Conservation (phyloP, 805 yeast genomes). For the Barnettozyma wickerhamii region DNA sequence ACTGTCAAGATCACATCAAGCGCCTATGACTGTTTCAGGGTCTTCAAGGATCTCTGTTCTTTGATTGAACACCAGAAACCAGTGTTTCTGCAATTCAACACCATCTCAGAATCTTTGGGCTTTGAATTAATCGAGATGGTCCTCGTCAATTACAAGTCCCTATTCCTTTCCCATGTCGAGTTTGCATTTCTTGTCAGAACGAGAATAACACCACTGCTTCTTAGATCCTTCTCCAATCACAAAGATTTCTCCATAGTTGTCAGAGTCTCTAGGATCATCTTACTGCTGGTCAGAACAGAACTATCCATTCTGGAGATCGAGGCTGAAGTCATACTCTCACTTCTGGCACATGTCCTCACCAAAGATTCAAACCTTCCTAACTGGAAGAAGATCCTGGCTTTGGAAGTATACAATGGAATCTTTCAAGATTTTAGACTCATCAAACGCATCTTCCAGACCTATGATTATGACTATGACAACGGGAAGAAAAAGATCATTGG, state of each 20-base stretch:
- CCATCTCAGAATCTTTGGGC: constrained; percentile 60
- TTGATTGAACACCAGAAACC: constrained; percentile 58
- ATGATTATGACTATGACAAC: constrained; percentile 57
- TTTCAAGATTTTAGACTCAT: constrained; percentile 53
- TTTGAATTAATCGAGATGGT: constrained; percentile 83
- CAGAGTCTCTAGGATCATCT: constrained; percentile 69
- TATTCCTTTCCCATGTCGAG: constrained; percentile 59
- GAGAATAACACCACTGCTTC: constrained; percentile 68
- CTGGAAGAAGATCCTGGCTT: constrained; percentile 73
- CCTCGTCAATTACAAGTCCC: constrained; percentile 52
- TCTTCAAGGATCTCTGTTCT: constrained; percentile 70
- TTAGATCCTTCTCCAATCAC: constrained; percentile 57
- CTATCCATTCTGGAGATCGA: constrained; percentile 65
- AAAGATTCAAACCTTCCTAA: constrained; percentile 46
- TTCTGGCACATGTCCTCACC: constrained; percentile 68
- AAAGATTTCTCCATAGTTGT: constrained; percentile 66
- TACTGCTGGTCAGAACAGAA: constrained; percentile 51
- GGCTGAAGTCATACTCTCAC: constrained; percentile 73
- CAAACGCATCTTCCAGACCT: constrained; percentile 49
- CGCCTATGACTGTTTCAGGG: constrained; percentile 65
- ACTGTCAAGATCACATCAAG: constrained; percentile 41
- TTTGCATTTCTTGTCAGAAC: constrained; percentile 62
- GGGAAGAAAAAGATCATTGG: constrained; percentile 57
- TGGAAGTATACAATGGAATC: constrained; percentile 66
- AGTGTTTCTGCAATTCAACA: constrained; percentile 44